phyloP scores from a whole-genome alignment of 495 filamentous ascomycete species.

The Penicillium paradoxum region DNA sequence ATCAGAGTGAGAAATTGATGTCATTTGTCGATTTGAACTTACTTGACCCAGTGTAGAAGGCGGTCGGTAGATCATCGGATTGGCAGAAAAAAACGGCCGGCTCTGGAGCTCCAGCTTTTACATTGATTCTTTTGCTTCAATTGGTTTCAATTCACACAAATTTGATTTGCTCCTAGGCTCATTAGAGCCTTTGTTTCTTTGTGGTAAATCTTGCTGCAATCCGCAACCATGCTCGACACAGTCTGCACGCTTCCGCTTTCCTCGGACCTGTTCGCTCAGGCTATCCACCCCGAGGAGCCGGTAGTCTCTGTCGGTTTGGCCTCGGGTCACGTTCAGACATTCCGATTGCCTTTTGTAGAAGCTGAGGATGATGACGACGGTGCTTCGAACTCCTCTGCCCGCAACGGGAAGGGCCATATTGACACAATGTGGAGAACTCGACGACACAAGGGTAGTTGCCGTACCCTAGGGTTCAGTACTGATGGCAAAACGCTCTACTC shows the following conservation, averaged over 20 bases:
- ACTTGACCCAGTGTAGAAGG: constrained; percentile 1
- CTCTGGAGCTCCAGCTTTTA: constrained; percentile 9
- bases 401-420: constrained; percentile 65
- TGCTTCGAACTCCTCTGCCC: constrained; percentile 36
- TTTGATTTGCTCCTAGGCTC: not conserved
- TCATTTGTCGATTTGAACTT: not conserved
- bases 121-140: not conserved
- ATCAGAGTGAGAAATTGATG: not conserved
- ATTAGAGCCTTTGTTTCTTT: not conserved
- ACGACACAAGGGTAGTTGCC: constrained; percentile 88
- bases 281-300: constrained; percentile 75
- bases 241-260: constrained; percentile 83
- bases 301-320: constrained; percentile 81
- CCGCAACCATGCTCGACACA: constrained; percentile 66
- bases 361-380: constrained; percentile 45
- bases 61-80: constrained; percentile 17
- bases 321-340: constrained; percentile 80
- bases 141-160: not conserved
- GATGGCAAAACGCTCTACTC: constrained; percentile 80
- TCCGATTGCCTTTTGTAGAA: constrained; percentile 62
- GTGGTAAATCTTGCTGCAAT: not conserved
- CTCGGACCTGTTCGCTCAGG: constrained; percentile 84
- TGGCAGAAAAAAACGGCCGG: constrained; percentile 15
- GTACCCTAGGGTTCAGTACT: constrained; percentile 66
- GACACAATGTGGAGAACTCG: constrained; percentile 82